A percentile compares a stretch with the other conserved stretches of the same genome.
Evolutionary conservation across 805 yeast species (phyloP).

Genomic region (Maudiozyma bulderi): DNA sequence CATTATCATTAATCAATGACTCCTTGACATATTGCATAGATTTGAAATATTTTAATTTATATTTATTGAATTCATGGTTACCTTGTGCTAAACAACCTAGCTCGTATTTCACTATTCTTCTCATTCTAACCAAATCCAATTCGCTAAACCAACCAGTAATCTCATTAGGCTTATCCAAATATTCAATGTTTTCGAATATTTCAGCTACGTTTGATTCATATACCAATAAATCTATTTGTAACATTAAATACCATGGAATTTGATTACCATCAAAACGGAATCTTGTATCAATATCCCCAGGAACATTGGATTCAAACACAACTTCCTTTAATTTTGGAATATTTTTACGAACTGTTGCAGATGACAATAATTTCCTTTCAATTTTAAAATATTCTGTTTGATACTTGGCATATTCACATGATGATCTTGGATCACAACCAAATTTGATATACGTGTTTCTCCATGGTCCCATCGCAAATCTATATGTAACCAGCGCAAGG

Average conservation of each 20-base stretch:
- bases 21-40: constrained; percentile 37
- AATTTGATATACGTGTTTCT: constrained; percentile 70
- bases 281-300: constrained; percentile 33
- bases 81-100: constrained; percentile 47
- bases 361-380: constrained; percentile 20
- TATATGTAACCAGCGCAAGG: constrained; percentile 73
- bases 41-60: constrained; percentile 30
- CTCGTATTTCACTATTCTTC: constrained; percentile 66
- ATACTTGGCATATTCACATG: constrained; percentile 45
- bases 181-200: constrained; percentile 38
- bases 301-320: constrained; percentile 26
- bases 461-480: constrained; percentile 90
- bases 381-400: constrained; percentile 76
- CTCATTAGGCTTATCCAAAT: constrained; percentile 36
- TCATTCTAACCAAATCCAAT: constrained; percentile 50
- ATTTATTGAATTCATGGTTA: constrained; percentile 37
- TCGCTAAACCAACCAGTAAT: constrained; percentile 66
- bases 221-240: constrained; percentile 69
- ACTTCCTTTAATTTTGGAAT: constrained; percentile 24
- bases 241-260: constrained; percentile 58
- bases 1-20: constrained; percentile 23
- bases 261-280: constrained; percentile 64
- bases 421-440: constrained; percentile 67
- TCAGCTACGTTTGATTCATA: constrained; percentile 51
- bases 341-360: constrained; percentile 23